phyloP scores from a whole-genome alignment of 1,284 basidiomycete genomes.

The Ustanciosporium gigantosporum region DNA sequence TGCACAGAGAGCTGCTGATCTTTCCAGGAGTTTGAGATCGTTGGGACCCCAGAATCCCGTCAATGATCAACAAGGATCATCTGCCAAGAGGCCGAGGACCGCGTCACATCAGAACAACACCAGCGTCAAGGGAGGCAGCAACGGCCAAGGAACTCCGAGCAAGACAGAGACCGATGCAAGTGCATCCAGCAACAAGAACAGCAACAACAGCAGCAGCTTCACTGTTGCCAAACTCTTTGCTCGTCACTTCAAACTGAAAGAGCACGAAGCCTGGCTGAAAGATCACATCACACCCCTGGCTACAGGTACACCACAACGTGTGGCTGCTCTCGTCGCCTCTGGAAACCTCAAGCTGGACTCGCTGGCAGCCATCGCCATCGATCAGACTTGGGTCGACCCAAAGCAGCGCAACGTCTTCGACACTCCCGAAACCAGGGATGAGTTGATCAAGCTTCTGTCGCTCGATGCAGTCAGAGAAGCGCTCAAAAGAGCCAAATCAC shows the following conservation, averaged over 20 bases:
- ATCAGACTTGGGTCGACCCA: slow-evolving; percentile 52
- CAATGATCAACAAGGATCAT: slow-evolving; percentile 6
- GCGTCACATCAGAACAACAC: neutral
- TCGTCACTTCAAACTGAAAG: slow-evolving; percentile 56
- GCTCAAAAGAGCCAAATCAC: slow-evolving; percentile 10
- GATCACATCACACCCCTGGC: slow-evolving; percentile 45
- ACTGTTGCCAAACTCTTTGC: slow-evolving; percentile 56
- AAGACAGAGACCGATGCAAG: slow-evolving; percentile 9
- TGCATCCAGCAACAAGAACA: slow-evolving; percentile 6
- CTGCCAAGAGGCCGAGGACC: no score
- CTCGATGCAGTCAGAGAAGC: slow-evolving; percentile 16
- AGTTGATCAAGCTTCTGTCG: slow-evolving; percentile 41
- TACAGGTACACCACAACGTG: slow-evolving; percentile 52
- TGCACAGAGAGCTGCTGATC: slow-evolving; percentile 52
- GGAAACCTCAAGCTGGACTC: slow-evolving; percentile 39
- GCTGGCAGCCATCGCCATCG: slow-evolving; percentile 40
- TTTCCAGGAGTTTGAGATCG: slow-evolving; percentile 36
- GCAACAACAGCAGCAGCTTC: slow-evolving; percentile 2
- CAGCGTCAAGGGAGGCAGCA: slow-evolving; percentile 1
- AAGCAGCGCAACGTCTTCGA: slow-evolving; percentile 54
- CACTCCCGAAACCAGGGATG: slow-evolving; percentile 51
- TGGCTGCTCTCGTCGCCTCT: slow-evolving; percentile 38
- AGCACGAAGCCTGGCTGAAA: slow-evolving; percentile 48
- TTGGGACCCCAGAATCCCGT: slow-evolving; percentile 23
- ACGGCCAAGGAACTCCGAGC: slow-evolving; percentile 1